These are phyloP conservation scores for Xylaria sp. DNA, from an alignment of 2,329 filamentous ascomycete genomes.

Conservation along the genomic window DNA sequence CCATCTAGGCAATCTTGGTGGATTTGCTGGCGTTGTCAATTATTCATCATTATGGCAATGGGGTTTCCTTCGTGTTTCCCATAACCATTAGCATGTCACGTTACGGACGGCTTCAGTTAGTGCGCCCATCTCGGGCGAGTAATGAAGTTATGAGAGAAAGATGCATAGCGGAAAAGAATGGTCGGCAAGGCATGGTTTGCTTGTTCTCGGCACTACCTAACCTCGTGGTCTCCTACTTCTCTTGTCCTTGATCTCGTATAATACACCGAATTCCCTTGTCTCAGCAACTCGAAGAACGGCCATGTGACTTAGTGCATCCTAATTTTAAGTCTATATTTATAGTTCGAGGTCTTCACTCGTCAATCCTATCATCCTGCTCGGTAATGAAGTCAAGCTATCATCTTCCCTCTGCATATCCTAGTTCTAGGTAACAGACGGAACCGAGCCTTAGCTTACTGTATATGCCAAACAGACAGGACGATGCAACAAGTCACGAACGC, in stretches of 20 bases:
- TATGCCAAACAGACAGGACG: not conserved
- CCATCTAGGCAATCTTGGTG: slow-evolving; percentile 43
- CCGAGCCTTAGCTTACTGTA: not conserved
- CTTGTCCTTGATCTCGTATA: slow-evolving; percentile 32
- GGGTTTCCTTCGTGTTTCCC: slow-evolving; percentile 20
- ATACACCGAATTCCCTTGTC: slow-evolving; percentile 34
- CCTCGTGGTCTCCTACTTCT: slow-evolving; percentile 19
- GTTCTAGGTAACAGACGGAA: not conserved
- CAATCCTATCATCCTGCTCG: not conserved
- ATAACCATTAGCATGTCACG: slow-evolving; percentile 37
- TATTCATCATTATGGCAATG: slow-evolving; percentile 44
- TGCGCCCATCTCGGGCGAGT: slow-evolving; percentile 38
- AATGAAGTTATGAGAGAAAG: slow-evolving; percentile 41
- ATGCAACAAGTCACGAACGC: not conserved
- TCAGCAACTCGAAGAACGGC: not conserved
- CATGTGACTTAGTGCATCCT: not conserved
- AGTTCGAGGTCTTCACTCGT: not conserved
- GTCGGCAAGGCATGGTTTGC: slow-evolving; percentile 19
- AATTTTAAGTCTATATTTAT: not conserved
- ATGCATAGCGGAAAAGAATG: slow-evolving; percentile 33
- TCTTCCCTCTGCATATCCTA: not conserved
- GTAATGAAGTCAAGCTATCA: not conserved
- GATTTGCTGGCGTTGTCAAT: slow-evolving; percentile 43
- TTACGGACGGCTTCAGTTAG: slow-evolving; percentile 33
- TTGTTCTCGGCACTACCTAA: slow-evolving; percentile 4